Evolutionary conservation across 108 stramenopile species (phyloP).

Genomic region (Skeletonema menzelii): DNA sequence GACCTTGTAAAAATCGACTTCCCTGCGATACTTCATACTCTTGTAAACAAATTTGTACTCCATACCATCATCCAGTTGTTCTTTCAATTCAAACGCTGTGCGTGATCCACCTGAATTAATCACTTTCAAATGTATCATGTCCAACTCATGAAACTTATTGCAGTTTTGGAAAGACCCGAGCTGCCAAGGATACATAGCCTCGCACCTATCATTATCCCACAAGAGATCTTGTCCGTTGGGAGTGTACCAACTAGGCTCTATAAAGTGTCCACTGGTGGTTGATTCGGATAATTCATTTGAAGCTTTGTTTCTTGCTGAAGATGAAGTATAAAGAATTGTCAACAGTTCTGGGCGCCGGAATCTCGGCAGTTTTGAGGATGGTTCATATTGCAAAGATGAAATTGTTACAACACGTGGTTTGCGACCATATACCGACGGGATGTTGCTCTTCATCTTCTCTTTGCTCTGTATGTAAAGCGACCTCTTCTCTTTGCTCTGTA

Average conservation of each 20-base stretch:
- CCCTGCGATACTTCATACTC: constrained; percentile 20
- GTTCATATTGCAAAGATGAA: neutral
- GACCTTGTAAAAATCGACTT: constrained; percentile 2
- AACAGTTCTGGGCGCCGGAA: neutral
- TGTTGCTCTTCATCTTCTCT: neutral
- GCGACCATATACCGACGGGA: neutral
- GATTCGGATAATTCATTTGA: neutral
- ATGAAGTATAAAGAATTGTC: neutral
- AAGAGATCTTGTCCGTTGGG: constrained; percentile 25
- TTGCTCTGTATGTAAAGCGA: neutral
- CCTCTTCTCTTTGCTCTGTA: neutral
- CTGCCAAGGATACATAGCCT: constrained; percentile 41
- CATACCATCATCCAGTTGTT: neutral
- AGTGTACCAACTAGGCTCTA: constrained; percentile 20
- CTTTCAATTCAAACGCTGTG: constrained; percentile 32
- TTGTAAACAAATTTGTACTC: constrained; percentile 42
- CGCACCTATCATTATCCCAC: constrained; percentile 19
- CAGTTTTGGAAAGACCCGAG: constrained; percentile 34
- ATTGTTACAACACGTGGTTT: neutral
- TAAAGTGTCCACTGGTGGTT: constrained; percentile 6
- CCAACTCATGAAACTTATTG: constrained; percentile 49
- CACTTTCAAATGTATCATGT: constrained; percentile 15
- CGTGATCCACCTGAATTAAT: constrained; percentile 23
- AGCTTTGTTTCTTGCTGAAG: neutral
- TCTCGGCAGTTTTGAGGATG: no score